These are phyloP conservation scores for Trametes pubescens DNA, from an alignment of 1,284 basidiomycete species.

Conservation along the genomic window DNA sequence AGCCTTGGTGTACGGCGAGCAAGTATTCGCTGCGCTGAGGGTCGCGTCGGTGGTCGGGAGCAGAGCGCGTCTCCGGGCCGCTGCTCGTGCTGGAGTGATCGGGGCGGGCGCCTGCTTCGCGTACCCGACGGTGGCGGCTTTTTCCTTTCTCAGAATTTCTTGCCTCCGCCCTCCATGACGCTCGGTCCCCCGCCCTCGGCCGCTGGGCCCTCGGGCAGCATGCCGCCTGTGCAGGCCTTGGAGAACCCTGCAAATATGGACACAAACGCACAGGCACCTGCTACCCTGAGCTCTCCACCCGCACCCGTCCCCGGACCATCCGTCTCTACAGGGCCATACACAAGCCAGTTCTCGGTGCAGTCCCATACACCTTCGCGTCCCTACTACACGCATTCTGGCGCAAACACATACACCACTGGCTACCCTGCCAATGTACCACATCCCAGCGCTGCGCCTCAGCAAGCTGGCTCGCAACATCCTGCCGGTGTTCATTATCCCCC, in stretches of 20 bases:
- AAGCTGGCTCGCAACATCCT: slow-evolving; percentile 2
- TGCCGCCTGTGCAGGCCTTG: neutral
- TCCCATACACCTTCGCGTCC: slow-evolving; percentile 21
- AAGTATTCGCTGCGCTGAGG: neutral
- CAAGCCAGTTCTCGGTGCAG: slow-evolving; percentile 28
- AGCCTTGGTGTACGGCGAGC: no score
- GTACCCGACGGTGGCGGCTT: slow-evolving; percentile 29
- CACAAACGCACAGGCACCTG: neutral
- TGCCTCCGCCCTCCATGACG: slow-evolving; percentile 31
- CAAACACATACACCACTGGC: neutral
- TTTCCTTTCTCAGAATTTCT: slow-evolving; percentile 32
- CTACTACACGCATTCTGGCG: slow-evolving; percentile 6
- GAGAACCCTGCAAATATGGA: neutral
- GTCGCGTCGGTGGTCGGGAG: neutral
- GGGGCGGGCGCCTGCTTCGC: slow-evolving; percentile 16
- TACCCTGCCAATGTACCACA: slow-evolving; percentile 8
- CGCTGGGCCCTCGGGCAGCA: slow-evolving; percentile 37
- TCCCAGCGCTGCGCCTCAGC: slow-evolving; percentile 1
- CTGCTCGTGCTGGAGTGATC: slow-evolving; percentile 10
- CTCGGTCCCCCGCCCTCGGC: slow-evolving; percentile 42
- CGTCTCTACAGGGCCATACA: slow-evolving; percentile 22
- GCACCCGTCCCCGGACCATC: slow-evolving; percentile 17
- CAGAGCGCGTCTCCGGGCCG: slow-evolving; percentile 12
- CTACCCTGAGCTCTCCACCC: neutral
- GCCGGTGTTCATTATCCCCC: slow-evolving; percentile 7